These are phyloP conservation scores for Drechslerella stenobrocha DNA, from an alignment of 2,329 filamentous ascomycete species.

Conservation along the genomic window DNA sequence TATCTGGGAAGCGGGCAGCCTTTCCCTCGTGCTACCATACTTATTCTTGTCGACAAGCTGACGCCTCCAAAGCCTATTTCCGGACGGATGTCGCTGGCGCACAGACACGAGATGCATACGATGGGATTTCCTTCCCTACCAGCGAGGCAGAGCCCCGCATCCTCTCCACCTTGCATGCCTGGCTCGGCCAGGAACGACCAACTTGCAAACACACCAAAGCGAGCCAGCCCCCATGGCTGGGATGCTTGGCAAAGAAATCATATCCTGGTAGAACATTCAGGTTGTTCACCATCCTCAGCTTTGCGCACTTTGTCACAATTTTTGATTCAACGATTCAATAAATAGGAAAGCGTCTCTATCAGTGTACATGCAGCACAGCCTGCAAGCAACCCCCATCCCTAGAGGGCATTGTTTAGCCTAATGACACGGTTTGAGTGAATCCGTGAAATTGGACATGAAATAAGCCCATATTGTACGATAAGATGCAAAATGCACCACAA, in stretches of 20 bases:
- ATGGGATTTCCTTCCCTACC: background rate
- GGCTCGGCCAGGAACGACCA: background rate
- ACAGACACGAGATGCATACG: constrained; percentile 37
- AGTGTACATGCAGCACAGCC: background rate
- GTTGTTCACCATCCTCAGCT: constrained; percentile 26
- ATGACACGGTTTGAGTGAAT: too few species aligned
- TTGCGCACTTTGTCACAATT: background rate
- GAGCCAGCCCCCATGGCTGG: background rate
- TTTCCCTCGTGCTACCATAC: constrained; percentile 8
- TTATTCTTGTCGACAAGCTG: constrained; percentile 31
- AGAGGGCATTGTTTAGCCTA: too few species aligned
- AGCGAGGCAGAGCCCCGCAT: constrained; percentile 31
- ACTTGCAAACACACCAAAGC: background rate
- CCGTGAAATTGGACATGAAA: too few species aligned
- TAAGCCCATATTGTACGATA: too few species aligned
- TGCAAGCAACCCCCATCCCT: constrained; percentile 5
- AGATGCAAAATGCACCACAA: too few species aligned
- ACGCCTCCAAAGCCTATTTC: constrained; percentile 32
- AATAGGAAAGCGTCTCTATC: too few species aligned
- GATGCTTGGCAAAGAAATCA: constrained; percentile 14
- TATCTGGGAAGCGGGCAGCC: constrained; percentile 6
- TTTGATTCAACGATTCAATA: background rate
- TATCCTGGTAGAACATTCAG: constrained; percentile 30
- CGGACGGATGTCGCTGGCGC: constrained; percentile 35
- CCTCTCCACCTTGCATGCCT: background rate